Percentiles rank a stretch among this genome's conserved stretches.
Evolutionary conservation across 1,284 basidiomycete species (phyloP).

Genomic region (Anthracocystis panici-leucophaei): DNA sequence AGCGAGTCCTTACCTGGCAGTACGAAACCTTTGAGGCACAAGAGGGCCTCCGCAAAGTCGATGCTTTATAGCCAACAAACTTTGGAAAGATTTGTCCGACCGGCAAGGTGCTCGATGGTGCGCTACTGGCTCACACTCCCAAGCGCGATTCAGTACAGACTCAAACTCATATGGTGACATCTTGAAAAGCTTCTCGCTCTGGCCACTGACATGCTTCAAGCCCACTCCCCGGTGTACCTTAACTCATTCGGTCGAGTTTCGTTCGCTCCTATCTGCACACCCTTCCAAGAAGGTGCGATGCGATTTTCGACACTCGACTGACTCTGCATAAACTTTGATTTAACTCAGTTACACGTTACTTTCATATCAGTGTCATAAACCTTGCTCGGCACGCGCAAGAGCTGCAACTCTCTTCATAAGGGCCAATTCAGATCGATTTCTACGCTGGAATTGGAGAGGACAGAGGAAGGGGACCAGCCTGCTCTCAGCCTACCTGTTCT

Average conservation of each 20-base stretch:
- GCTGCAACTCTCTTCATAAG: background rate
- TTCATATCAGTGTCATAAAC: background rate
- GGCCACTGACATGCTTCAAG: background rate
- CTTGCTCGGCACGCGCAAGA: no score
- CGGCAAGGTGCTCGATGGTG: background rate
- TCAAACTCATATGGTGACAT: background rate
- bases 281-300: no score
- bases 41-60: background rate
- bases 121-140: background rate
- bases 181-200: background rate
- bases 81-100: background rate
- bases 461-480: background rate
- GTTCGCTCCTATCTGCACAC: background rate
- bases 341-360: background rate
- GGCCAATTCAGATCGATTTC: background rate
- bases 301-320: constrained; percentile 4
- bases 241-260: background rate
- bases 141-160: background rate
- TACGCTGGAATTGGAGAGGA: background rate
- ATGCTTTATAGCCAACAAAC: background rate
- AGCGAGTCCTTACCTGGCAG: background rate
- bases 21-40: no score
- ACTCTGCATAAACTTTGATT: background rate
- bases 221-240: constrained; percentile 6
- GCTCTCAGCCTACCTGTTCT: background rate